Percentiles rank a stretch among this genome's conserved stretches.
These are phyloP conservation scores for Ballota nigra DNA, from an alignment of 257 asterid species.

Conservation along the genomic window DNA sequence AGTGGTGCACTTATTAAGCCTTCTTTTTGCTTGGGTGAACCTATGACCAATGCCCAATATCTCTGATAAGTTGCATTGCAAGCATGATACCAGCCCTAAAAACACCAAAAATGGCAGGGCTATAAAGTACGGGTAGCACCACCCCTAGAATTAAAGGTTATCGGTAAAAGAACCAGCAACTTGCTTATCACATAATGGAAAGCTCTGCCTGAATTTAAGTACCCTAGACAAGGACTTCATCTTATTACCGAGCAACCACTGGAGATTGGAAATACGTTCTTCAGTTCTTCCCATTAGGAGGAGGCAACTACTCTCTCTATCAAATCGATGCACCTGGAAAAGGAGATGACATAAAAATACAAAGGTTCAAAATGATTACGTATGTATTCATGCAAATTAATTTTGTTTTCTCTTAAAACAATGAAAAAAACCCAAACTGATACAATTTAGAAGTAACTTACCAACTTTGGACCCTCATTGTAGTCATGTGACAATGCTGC, in stretches of 20 bases:
- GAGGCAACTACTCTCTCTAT: conserved; percentile 94
- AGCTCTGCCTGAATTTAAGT: conserved; percentile 20
- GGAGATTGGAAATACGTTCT: conserved; percentile 78
- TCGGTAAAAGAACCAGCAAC: not conserved
- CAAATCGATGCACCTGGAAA: conserved; percentile 86
- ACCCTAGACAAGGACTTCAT: conserved; percentile 63
- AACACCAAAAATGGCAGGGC: too few relatives aligned
- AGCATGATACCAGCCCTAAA: too few relatives aligned
- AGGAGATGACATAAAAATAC: conserved; percentile 11
- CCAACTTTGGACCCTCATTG: too few relatives aligned
- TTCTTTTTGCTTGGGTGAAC: too few relatives aligned
- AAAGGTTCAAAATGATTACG: not conserved
- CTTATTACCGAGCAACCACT: conserved; percentile 66
- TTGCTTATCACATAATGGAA: not conserved
- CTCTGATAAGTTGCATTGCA: too few relatives aligned
- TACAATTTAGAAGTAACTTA: too few relatives aligned
- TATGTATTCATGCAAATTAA: not conserved
- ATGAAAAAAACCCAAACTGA: conserved; percentile 7
- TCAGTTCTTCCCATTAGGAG: conserved; percentile 83
- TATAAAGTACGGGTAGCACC: too few relatives aligned
- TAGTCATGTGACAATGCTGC: too few relatives aligned
- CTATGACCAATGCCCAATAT: too few relatives aligned
- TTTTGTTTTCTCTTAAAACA: not conserved
- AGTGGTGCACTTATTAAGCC: too few relatives aligned
- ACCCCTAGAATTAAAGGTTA: too few relatives aligned